Evolutionary conservation across 345 rosid species (phyloP).

Genomic region (Nephelium lappaceum): DNA sequence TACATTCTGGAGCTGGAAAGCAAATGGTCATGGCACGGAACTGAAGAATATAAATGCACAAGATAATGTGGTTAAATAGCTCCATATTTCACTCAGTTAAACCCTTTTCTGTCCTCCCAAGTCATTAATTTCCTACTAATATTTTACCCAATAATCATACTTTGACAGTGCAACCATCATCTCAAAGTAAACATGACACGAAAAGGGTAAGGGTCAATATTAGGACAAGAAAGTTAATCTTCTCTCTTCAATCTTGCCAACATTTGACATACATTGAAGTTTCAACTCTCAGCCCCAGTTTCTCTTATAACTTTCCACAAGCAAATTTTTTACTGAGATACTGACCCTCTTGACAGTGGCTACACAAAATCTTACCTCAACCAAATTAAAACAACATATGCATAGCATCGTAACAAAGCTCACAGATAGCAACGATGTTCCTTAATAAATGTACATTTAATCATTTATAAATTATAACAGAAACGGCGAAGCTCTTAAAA

Average conservation of each 20-base stretch:
- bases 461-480: neutral
- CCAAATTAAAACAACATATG: neutral
- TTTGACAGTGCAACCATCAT: neutral
- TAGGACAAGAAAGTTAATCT: neutral
- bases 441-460: neutral
- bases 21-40: neutral
- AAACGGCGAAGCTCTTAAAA: neutral
- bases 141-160: neutral
- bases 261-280: neutral
- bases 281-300: neutral
- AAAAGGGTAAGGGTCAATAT: neutral
- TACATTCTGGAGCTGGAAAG: neutral
- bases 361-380: constrained; percentile 1
- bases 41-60: neutral
- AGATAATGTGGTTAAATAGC: neutral
- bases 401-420: neutral
- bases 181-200: neutral
- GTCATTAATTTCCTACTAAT: neutral
- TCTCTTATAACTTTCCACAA: neutral
- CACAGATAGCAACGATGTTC: neutral
- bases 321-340: neutral
- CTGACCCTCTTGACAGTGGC: neutral
- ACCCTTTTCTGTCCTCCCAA: neutral
- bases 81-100: neutral
- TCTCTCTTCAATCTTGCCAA: neutral